These are phyloP conservation scores for Eustoma russellianum DNA, from an alignment of 257 asterid species.

Conservation along the genomic window DNA sequence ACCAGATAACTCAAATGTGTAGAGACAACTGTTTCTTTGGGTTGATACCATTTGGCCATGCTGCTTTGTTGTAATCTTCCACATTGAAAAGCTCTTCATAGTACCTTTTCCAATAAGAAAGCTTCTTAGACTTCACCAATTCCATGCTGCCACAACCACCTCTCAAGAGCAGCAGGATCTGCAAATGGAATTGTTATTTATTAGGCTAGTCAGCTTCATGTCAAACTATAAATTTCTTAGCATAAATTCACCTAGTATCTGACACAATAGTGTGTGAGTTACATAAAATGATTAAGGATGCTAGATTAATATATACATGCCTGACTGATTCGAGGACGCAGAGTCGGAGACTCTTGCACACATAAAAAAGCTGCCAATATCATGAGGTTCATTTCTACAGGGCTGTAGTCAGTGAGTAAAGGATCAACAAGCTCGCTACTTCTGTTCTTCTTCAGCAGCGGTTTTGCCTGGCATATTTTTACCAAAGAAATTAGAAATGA, in stretches of 20 bases:
- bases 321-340: slow-evolving; percentile 85
- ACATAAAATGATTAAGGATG: neutral
- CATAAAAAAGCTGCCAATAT: slow-evolving; percentile 73
- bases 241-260: no score
- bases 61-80: slow-evolving; percentile 34
- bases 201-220: no score
- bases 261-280: no score
- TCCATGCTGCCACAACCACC: slow-evolving; percentile 85
- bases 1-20: slow-evolving; percentile 20
- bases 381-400: slow-evolving; percentile 67
- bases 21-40: slow-evolving; percentile 20
- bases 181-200: slow-evolving; percentile 5
- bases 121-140: slow-evolving; percentile 56
- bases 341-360: slow-evolving; percentile 65
- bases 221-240: no score
- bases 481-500: neutral
- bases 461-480: slow-evolving; percentile 51
- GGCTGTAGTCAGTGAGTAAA: slow-evolving; percentile 49
- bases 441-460: slow-evolving; percentile 74
- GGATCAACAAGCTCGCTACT: slow-evolving; percentile 74
- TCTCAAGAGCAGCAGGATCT: slow-evolving; percentile 71
- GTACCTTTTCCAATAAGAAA: slow-evolving; percentile 77
- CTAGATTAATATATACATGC: slow-evolving; percentile 21
- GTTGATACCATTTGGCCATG: slow-evolving; percentile 14
- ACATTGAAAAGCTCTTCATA: slow-evolving; percentile 72